Evolutionary conservation across 2,329 filamentous ascomycete species (phyloP), one percentile per base, ranked within the genome.

Genomic region (Hyphodiscus sp.): DNA sequence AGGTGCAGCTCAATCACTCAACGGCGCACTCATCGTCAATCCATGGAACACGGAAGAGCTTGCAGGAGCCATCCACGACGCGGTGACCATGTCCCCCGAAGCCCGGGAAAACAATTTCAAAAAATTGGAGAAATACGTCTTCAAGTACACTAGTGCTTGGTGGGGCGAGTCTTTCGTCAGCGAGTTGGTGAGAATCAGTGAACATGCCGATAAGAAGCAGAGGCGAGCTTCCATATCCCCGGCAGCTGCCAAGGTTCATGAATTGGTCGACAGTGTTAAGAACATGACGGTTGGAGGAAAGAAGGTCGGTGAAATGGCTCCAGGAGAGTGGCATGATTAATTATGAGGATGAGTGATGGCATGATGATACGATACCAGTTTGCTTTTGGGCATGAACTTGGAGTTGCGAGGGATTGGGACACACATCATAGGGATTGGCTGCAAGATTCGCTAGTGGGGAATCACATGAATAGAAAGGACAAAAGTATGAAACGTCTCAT

Each of bases 21-120:
- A 95, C 62, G 92, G 92, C 56, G 91, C 89, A 63, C 78, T 97
- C 49, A 91, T 97, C 51, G 89, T 97, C 66, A 99, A 99, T 71
- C 94, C 94, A 1, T 99, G 94, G 94, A 97, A 97, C 70, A 96
- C 91, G 0, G 91, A 96, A 68, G 92, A 97, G 70, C 77, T 97
- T 41, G 91, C 92, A 42, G 89, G 91, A 64, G 89, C 91, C 6
- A 91, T 97, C 62, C 88, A 96, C 70, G 91, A 96, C 61, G 90
- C 92, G n/a, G 91, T 97, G 44, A 96, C 91, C 51, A 96, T 97
- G 90, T 86, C 86, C 50, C 83, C 91, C 18, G 91, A 96, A 71
- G 87, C 94, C 73, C 84, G 91, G 50, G 83, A 86, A 56, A 76
- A 85, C 53, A 96, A 96, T 72, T 96, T 89, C 74, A 83, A 86